Evolutionary conservation across 495 filamentous ascomycete species (phyloP).

Genomic region (Lichina pygmaea): DNA sequence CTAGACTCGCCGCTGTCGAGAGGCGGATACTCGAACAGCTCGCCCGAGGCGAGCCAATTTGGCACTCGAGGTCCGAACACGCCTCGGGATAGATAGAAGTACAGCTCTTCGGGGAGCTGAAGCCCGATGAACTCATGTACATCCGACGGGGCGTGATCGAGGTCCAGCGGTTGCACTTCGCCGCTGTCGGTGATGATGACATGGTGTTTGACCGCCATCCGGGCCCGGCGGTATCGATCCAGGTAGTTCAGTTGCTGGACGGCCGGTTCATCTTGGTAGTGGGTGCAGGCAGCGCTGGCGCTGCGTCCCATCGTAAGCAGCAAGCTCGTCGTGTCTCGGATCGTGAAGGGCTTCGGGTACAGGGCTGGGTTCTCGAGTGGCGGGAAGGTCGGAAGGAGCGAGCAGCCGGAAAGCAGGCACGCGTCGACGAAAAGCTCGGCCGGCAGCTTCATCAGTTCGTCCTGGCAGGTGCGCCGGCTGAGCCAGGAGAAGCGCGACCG

Average conservation of each 20-base stretch:
- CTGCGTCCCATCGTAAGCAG: slow-evolving; percentile 35
- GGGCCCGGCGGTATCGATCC: slow-evolving; percentile 59
- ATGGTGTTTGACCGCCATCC: slow-evolving; percentile 68
- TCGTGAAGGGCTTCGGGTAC: slow-evolving; percentile 18
- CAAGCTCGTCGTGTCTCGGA: slow-evolving; percentile 44
- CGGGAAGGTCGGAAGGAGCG: slow-evolving; percentile 52
- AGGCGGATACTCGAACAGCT: slow-evolving; percentile 47
- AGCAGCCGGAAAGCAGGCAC: slow-evolving; percentile 59
- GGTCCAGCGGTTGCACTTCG: slow-evolving; percentile 41
- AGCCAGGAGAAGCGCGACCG: slow-evolving; percentile 39
- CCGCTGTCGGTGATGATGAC: slow-evolving; percentile 52
- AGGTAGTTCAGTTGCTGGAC: slow-evolving; percentile 46
- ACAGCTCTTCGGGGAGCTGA: slow-evolving; percentile 73
- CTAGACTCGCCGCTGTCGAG: slow-evolving; percentile 55
- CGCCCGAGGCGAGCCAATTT: slow-evolving; percentile 52
- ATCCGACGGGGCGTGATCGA: slow-evolving; percentile 43
- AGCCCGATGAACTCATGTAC: slow-evolving; percentile 72
- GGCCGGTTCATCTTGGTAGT: slow-evolving; percentile 44
- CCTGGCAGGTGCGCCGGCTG: slow-evolving; percentile 39
- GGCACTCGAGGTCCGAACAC: slow-evolving; percentile 54
- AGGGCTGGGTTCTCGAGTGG: slow-evolving; percentile 31
- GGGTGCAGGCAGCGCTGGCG: slow-evolving; percentile 34
- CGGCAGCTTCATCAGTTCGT: slow-evolving; percentile 28
- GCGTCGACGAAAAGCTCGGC: slow-evolving; percentile 59
- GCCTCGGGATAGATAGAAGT: slow-evolving; percentile 68